Conservation (phyloP, 805 yeast genomes). For the Candida wancherniae region DNA sequence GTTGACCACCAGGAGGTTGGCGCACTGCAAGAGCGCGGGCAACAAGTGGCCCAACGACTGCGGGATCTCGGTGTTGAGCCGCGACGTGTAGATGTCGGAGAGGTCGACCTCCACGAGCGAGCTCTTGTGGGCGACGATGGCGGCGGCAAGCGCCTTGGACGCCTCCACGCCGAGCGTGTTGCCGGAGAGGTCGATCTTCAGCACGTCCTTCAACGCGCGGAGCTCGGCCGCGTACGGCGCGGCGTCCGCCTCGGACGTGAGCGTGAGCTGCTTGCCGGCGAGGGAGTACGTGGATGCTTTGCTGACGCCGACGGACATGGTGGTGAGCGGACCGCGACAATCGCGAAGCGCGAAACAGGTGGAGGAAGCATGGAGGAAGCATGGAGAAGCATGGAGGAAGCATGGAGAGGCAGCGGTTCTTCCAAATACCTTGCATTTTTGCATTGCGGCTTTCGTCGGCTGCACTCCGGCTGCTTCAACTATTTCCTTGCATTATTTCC, state of each 20-base stretch:
- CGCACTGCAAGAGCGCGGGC: constrained; percentile 66
- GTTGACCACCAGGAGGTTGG: constrained; percentile 67
- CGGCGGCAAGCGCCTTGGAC: constrained; percentile 62
- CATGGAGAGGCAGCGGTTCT: too few relatives aligned
- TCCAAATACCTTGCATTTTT: too few relatives aligned
- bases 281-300: constrained; percentile 51
- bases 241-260: constrained; percentile 69
- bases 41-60: constrained; percentile 67
- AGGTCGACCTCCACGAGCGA: constrained; percentile 68
- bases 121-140: constrained; percentile 40
- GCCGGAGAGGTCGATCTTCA: constrained; percentile 78
- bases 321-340: too few relatives aligned
- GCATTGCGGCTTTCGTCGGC: too few relatives aligned
- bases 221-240: constrained; percentile 64
- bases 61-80: constrained; percentile 93
- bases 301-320: constrained; percentile 39
- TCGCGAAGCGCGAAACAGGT: too few relatives aligned
- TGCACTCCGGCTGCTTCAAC: too few relatives aligned
- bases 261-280: constrained; percentile 70
- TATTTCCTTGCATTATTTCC: too few relatives aligned
- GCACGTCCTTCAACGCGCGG: constrained; percentile 28
- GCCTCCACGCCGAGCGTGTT: constrained; percentile 94
- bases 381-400: too few relatives aligned
- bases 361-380: too few relatives aligned
- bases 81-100: constrained; percentile 91